Evolutionary conservation across 352 stramenopile species (phyloP), one percentile per base, ranked within the genome.

Genomic region (Blastocystis sp.): DNA sequence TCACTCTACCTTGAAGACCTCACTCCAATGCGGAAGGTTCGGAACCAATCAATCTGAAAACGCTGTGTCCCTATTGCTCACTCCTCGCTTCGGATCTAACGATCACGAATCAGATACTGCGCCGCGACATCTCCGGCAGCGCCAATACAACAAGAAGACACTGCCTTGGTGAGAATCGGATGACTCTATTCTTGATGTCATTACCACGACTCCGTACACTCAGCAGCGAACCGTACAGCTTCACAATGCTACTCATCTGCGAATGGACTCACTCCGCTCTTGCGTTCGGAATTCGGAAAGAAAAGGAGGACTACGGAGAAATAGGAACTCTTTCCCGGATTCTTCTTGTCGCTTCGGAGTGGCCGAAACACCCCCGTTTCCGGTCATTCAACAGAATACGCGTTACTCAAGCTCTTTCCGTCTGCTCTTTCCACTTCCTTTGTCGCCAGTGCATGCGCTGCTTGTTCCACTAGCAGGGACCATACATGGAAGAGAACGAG

Each of bases 1-100:
- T 48, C 14, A 52, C 14, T 42, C 14, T 57, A 66, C 4, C 61
- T 14, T 38, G 45, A 0, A 42, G 28, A 63, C 3, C 34, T 7
- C 66, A 84, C 74, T 11, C 48, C 48, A 68, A 84, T 84, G 11
- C 74, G 74, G 69, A 84, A 84, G 6, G 74, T 84, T 11, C 74
- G 48, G 38, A 69, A 84, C 54, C 40, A 54, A 84, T 84, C 74
- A 21, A 84, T 43, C 34, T 42, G 52, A 69, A 84, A 84, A 10
- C 28, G 21, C 57, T 48, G 17, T 3, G 59, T 52, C 34, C 60
- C 74, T 84, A 52, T 19, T 14, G 10, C 38, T 28, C 14, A 68
- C 19, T 57, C 14, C 61, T 14, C 28, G 1, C 1, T 1, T 3
- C 24, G 24, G 3, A 34, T 7, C 21, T 24, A 0, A 84, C 74